These are phyloP conservation scores for Cicer chorassanicum DNA, from an alignment of 306 rosid genomes.

Conservation along the genomic window DNA sequence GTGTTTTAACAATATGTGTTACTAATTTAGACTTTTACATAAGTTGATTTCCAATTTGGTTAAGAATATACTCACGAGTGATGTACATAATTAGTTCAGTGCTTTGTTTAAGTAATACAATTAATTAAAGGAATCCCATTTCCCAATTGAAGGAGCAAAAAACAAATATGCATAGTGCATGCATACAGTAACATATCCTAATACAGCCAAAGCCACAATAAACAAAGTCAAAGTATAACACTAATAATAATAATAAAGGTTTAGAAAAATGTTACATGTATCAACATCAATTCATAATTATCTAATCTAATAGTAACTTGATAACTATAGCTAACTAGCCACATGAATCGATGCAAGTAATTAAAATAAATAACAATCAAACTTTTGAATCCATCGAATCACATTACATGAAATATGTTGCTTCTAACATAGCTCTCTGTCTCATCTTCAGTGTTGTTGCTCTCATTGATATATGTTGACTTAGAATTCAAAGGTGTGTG, in stretches of 20 bases:
- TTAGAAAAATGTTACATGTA: constrained; percentile 49
- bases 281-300: constrained; percentile 43
- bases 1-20: neutral
- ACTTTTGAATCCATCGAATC: neutral
- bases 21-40: neutral
- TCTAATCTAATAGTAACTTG: neutral
- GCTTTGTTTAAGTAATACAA: neutral
- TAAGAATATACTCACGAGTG: neutral
- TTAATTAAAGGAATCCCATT: neutral
- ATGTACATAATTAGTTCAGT: neutral
- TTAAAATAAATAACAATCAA: constrained; percentile 10
- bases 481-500: constrained; percentile 69
- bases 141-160: constrained; percentile 1
- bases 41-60: neutral
- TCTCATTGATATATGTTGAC: constrained; percentile 54
- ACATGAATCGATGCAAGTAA: constrained; percentile 24
- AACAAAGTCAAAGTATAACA: constrained; percentile 40
- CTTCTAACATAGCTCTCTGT: constrained; percentile 80
- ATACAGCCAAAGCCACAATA: constrained; percentile 33
- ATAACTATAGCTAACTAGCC: neutral
- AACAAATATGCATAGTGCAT: neutral
- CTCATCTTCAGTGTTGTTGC: constrained; percentile 66
- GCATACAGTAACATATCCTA: constrained; percentile 14
- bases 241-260: constrained; percentile 38
- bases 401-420: constrained; percentile 59